Evolutionary conservation across 2,329 filamentous ascomycete genomes (phyloP).

Genomic region (Blastomyces silverae): DNA sequence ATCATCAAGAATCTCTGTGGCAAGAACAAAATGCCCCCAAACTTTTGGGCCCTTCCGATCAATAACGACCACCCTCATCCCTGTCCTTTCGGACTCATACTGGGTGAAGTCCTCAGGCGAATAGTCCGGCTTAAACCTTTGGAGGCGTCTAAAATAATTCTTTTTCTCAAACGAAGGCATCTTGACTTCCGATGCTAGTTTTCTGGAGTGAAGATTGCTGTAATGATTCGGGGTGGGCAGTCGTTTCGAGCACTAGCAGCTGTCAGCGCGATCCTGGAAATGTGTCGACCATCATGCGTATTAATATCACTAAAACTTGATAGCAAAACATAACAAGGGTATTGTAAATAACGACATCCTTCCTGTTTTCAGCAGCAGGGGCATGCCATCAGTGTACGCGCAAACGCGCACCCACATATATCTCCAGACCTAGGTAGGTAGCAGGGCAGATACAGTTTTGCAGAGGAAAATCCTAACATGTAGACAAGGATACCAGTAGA

Average conservation of each 20-base stretch:
- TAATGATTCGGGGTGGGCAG: neutral
- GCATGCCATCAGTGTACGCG: neutral
- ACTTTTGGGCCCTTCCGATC: conserved; percentile 93
- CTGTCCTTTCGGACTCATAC: conserved; percentile 91
- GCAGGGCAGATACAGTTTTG: neutral
- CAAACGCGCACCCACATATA: too few relatives aligned
- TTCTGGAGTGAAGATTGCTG: neutral
- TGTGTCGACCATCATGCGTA: neutral
- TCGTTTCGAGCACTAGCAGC: neutral
- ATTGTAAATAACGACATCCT: neutral
- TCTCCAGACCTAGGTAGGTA: neutral
- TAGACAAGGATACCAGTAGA: neutral
- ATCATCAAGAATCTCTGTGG: conserved; percentile 96
- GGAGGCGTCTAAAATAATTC: conserved; percentile 69
- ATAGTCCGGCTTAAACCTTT: conserved; percentile 84
- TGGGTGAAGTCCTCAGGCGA: conserved; percentile 82
- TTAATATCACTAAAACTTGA: neutral
- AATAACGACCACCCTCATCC: conserved; percentile 88
- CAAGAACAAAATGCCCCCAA: conserved; percentile 87
- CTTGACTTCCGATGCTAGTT: conserved; percentile 25
- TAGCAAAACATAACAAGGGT: neutral
- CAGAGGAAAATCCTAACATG: neutral
- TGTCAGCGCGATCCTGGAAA: neutral
- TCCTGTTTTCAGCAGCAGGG: neutral
- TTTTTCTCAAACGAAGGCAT: conserved; percentile 52